phyloP scores from a whole-genome alignment of 2,329 filamentous ascomycete species.

The Diaporthe capsici region DNA sequence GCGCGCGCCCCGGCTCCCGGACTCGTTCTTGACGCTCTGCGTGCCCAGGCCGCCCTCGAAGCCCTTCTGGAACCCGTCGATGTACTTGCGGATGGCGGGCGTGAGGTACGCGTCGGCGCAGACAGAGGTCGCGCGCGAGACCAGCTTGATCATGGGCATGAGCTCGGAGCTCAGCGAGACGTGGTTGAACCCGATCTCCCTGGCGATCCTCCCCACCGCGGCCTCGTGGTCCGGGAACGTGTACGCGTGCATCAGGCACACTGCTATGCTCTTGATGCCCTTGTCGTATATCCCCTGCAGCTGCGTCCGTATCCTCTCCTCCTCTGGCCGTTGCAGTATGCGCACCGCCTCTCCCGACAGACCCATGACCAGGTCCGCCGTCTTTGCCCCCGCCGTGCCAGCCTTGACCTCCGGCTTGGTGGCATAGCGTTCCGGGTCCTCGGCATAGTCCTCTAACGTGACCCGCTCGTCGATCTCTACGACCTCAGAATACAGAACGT shows the following conservation, averaged over 20 bases:
- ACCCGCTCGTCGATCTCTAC: slow-evolving; percentile 94
- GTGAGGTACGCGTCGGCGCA: slow-evolving; percentile 87
- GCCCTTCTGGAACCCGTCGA: slow-evolving; percentile 79
- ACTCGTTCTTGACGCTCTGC: slow-evolving; percentile 77
- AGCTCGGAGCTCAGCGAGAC: slow-evolving; percentile 85
- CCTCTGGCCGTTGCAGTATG: slow-evolving; percentile 74
- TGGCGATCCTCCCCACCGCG: slow-evolving; percentile 80
- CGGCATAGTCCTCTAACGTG: slow-evolving; percentile 91
- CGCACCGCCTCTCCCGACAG: slow-evolving; percentile 82
- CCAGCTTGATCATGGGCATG: slow-evolving; percentile 92
- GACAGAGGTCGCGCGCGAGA: slow-evolving; percentile 81
- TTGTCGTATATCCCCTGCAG: slow-evolving; percentile 77
- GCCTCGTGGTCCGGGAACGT: slow-evolving; percentile 91
- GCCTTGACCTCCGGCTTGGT: slow-evolving; percentile 69
- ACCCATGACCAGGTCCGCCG: slow-evolving; percentile 75
- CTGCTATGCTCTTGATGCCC: slow-evolving; percentile 85
- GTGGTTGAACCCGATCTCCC: slow-evolving; percentile 85
- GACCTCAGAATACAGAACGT: slow-evolving; percentile 87
- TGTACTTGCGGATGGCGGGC: slow-evolving; percentile 83
- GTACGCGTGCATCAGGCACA: slow-evolving; percentile 93
- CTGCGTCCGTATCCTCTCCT: slow-evolving; percentile 69
- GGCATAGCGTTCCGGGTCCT: slow-evolving; percentile 78
- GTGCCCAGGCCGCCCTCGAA: slow-evolving; percentile 86
- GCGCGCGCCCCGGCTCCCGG: slow-evolving; percentile 77
- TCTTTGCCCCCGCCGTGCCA: slow-evolving; percentile 60